phyloP scores from a whole-genome alignment of 345 rosid genomes.

The Moringa oleifera region DNA sequence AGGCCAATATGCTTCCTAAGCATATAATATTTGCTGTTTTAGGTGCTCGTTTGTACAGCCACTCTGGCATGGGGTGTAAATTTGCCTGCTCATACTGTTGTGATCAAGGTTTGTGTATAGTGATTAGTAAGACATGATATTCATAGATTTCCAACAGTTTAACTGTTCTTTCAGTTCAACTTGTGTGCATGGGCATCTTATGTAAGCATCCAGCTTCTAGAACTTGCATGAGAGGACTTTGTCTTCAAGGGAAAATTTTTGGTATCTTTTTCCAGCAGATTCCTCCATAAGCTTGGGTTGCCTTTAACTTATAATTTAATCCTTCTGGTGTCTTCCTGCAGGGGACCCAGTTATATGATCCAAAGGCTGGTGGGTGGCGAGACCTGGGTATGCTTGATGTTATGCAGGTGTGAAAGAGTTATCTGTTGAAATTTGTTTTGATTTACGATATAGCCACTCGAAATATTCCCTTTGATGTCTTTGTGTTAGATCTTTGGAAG shows the following conservation, averaged over 20 bases:
- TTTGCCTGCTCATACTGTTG: constrained; percentile 97
- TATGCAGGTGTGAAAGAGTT: constrained; percentile 63
- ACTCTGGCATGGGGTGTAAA: constrained; percentile 99
- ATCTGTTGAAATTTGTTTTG: constrained; percentile 3
- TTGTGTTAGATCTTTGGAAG: constrained; percentile 85
- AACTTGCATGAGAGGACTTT: constrained; percentile 4
- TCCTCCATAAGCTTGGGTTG: constrained; percentile 8
- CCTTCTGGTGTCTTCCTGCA: constrained; percentile 26
- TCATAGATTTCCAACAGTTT: background rate
- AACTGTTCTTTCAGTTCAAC: constrained; percentile 1
- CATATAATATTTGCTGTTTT: constrained; percentile 22
- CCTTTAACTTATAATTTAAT: constrained; percentile 14
- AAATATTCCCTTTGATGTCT: constrained; percentile 10
- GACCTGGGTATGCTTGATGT: constrained; percentile 99
- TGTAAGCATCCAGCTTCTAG: background rate
- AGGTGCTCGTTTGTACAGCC: constrained; percentile 99
- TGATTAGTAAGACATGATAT: too few species aligned
- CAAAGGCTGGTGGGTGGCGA: constrained; percentile 99
- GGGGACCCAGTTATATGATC: constrained; percentile 97
- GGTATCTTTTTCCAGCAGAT: constrained; percentile 5
- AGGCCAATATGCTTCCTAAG: constrained; percentile 4
- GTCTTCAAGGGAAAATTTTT: background rate
- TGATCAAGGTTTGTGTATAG: constrained; percentile 67
- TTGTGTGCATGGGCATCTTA: background rate
- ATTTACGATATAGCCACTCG: background rate